Base-by-base conservation (phyloP, 2,329 filamentous ascomycete genomes). In the Ceratocystiopsis minuta region DNA sequence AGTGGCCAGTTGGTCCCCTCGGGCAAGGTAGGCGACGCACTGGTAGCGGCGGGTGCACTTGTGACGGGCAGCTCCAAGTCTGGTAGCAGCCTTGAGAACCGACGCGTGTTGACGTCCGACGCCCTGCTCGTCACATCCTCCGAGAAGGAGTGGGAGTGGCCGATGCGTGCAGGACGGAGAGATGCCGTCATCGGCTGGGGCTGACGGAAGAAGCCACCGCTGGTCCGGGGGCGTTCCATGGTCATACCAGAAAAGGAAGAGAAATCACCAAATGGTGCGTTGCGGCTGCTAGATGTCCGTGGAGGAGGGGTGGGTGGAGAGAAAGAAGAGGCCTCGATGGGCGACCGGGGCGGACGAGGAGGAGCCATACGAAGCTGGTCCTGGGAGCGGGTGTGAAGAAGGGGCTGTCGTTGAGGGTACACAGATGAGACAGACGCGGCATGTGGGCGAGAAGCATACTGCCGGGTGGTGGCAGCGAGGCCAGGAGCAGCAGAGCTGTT, bases 301-400 rank as follows among this genome's bases (percentile, higher is more conserved):
- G 67, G 65, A 6, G 70, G 72, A 4, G 66, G 62, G 13, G 65
- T 54, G 3, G 67, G 62, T 3, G 64, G 60, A 2, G 44, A 31
- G 15, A 53, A 50, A 41, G 56, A 48, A 46, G 56, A 55, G 31
- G 52, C 46, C 33, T 60, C 57, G 20, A 57, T 56, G 13, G 65
- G 64, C 13, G 67, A 68, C 42, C 68, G 61, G 13, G 67, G 65
- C 34, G 68, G 67, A 16, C 67, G 66, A 33, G 66, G 65, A 15
- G 68, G 65, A 16, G 62, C 59, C 36, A 57, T 53, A 38, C 62
- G 61, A 34, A 71, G 57, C 48, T 65, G 66, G 47, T 70, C 68
- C 51, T 66, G 66, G 9, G 68, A 72, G 42, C 60, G 60, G 13
- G 56, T 57, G 37, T 63, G 61, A 49, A 64, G 65, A 39, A 66